A percentile compares a stretch with the other conserved stretches of the same genome.
phyloP scores from a whole-genome alignment of 352 stramenopile species.

The Phytophthora sojae region DNA sequence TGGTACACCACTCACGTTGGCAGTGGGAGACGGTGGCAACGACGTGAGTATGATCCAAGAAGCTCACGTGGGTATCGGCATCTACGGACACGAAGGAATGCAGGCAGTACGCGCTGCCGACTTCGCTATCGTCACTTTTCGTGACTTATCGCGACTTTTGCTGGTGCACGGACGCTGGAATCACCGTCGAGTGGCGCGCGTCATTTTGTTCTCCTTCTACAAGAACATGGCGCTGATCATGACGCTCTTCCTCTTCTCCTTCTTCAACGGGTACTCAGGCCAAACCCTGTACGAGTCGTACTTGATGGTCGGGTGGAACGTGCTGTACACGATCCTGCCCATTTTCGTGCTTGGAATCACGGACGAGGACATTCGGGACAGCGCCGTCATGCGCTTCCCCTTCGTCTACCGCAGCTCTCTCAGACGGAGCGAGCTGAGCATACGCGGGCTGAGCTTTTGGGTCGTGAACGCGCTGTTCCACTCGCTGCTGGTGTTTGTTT shows the following conservation, averaged over 20 bases:
- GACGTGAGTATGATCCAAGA: conserved; percentile 99
- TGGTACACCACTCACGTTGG: conserved; percentile 89
- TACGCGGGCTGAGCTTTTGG: conserved; percentile 67
- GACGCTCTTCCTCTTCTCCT: conserved; percentile 90
- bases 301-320: conserved; percentile 95
- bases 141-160: conserved; percentile 78
- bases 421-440: conserved; percentile 67
- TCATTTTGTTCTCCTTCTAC: conserved; percentile 92
- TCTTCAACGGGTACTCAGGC: conserved; percentile 93
- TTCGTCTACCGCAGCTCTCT: conserved; percentile 84
- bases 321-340: conserved; percentile 94
- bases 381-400: conserved; percentile 73
- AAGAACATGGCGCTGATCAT: conserved; percentile 96
- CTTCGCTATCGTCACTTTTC: conserved; percentile 88
- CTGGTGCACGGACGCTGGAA: conserved; percentile 89
- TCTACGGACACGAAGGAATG: conserved; percentile 98
- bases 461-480: conserved; percentile 80
- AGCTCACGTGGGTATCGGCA: conserved; percentile 98
- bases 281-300: conserved; percentile 91
- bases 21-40: conserved; percentile 99
- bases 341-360: conserved; percentile 91
- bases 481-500: conserved; percentile 77
- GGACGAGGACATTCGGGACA: conserved; percentile 85
- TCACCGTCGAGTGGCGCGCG: conserved; percentile 76
- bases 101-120: conserved; percentile 86